Evolutionary conservation across 805 yeast genomes (phyloP), one percentile per base, ranked within the genome.

Genomic region (Saturnispora kantuleensis): DNA sequence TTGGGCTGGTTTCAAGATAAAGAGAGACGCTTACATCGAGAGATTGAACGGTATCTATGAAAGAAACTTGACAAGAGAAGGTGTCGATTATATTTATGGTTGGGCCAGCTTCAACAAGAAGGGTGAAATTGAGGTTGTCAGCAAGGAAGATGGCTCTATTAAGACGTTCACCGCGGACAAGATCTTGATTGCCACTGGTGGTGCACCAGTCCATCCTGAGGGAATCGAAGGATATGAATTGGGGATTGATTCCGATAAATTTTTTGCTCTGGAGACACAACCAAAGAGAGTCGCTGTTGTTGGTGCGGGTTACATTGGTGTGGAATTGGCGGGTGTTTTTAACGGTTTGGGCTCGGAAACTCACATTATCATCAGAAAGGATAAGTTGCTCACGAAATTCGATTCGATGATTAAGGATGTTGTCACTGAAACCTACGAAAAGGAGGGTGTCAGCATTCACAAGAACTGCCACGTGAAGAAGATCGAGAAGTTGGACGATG

Each of bases 231-330:
- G 97, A 41, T 77, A 80, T 41, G 93, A 88, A 57, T 70, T 73
- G 47, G 97, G 96, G 47, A 81, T 78, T 49, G 79, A 83, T 43
- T 86, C 96, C 16, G 95, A 93, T 62, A 96, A 96, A 0, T 93
- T 93, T 63, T 93, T 93, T 59, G 76, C 75, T 51, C 70, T 93
- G 52, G 81, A 75, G 48, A 58, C 67, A 40, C 97, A 89, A 66
- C 98, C 99, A 42, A 81, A 87, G 65, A 74, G 80, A 40, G 97
- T 90, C 28, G 97, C 94, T 1, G 73, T 93, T 49, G 96, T 93
- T 10, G 99, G 99, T 55, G 96, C 96, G 33, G 99, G 99, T 37
- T 93, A 93, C 68, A 93, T 93, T 61, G 97, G 96, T 47, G 83
- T 88, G 39, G 99, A 93, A 69, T 74, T 93, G 42, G 84, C 97